Base-by-base conservation (phyloP, 176 grass and related monocot species). In the Otatea glauca region DNA sequence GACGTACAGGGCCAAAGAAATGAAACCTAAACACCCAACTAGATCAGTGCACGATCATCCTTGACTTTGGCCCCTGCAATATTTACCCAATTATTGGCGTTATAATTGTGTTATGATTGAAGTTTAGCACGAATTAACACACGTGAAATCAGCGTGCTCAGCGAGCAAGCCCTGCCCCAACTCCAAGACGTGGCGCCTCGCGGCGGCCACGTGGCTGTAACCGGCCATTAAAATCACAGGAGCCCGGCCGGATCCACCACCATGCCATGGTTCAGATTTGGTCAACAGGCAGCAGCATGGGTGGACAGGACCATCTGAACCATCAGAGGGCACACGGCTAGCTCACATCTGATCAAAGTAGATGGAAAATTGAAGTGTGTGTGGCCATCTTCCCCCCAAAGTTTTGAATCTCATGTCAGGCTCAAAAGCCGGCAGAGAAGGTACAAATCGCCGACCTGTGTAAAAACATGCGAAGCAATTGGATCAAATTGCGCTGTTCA, bases 71-170 rank as follows among this genome's bases (percentile, higher is more conserved):
- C 59, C 17, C 29, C 16, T 7, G 55, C 5, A 43, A 7, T 20
- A 45, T 34, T 2, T 7, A 23, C 2, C 59, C 68, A 56, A 69
- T 77, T 70, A 88, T 88, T 88, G 86, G 29, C 2, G 42, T 15
- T 25, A 87, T 76, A 58, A 58, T 81, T 44, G 60, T 56, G 48
- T 4, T 38, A 76, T 75, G 70, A 81, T 81, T 76, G 85, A 20
- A 76, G 48, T 81, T 81, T 76, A 88, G 62, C 61, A 6, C n/a
- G 54, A 59, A 21, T 70, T 74, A 80, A 24, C 39, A 6, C 5
- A 11, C 43, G 53, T 83, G 53, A 75, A 29, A 66, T 24, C 10
- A 12, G 2, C n/a, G 54, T 41, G 17, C 25, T 70, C 39, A 4
- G 20, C 37, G 38, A 69, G 34, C 45, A 18, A 16, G 16, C 35